These are phyloP conservation scores for Sicyos edulis DNA, from an alignment of 306 rosid species.

Conservation along the genomic window DNA sequence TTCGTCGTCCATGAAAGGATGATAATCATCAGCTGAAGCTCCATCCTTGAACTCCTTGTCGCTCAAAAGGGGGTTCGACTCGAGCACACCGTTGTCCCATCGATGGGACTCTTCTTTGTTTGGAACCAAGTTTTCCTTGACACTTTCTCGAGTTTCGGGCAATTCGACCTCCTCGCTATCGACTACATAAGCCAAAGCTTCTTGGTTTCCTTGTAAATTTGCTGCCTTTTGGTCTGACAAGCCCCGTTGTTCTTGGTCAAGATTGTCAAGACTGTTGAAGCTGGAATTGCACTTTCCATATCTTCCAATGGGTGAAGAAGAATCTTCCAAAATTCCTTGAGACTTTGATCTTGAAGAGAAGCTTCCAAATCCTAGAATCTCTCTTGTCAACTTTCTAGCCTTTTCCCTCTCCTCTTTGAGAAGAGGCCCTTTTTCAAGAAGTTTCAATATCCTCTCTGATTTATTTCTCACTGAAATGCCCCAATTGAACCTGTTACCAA, in stretches of 20 bases:
- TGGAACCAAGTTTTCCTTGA: constrained; percentile 59
- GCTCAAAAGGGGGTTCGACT: constrained; percentile 43
- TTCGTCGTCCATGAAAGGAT: constrained; percentile 53
- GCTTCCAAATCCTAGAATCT: constrained; percentile 89
- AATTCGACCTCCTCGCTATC: constrained; percentile 27
- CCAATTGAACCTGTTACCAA: constrained; percentile 76
- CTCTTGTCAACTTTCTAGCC: constrained; percentile 73
- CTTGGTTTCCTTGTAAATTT: neutral
- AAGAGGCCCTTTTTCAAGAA: constrained; percentile 50
- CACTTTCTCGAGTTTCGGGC: constrained; percentile 32
- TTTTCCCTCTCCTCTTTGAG: constrained; percentile 73
- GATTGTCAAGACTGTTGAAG: constrained; percentile 32
- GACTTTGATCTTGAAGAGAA: constrained; percentile 44
- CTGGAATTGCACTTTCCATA: constrained; percentile 43
- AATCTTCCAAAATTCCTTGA: constrained; percentile 38
- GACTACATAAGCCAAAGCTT: constrained; percentile 1
- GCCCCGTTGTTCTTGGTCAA: constrained; percentile 21
- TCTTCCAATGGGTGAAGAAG: constrained; percentile 38
- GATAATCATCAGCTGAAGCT: constrained; percentile 38
- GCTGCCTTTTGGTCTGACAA: neutral
- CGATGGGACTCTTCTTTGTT: constrained; percentile 40
- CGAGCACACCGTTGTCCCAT: constrained; percentile 37
- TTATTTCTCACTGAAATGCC: constrained; percentile 76
- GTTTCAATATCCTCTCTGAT: constrained; percentile 56
- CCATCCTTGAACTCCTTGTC: constrained; percentile 26